Evolutionary conservation across 2,329 filamentous ascomycete species (phyloP).

Genomic region (Mycogone perniciosa): DNA sequence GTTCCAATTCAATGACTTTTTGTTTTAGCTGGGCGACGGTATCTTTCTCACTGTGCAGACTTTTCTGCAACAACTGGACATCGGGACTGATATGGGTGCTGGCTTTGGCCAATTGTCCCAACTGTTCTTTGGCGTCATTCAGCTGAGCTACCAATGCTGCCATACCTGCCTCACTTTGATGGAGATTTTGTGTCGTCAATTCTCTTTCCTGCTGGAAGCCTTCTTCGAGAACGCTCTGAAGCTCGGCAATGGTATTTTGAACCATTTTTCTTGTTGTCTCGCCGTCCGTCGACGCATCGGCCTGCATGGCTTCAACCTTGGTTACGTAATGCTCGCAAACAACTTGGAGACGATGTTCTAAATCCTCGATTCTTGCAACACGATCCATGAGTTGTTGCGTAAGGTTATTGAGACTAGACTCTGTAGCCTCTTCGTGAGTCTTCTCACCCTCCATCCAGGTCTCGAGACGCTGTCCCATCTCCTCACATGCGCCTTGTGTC

Average conservation of each 20-base stretch:
- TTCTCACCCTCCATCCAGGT: constrained; percentile 8
- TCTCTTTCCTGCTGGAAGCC: constrained; percentile 19
- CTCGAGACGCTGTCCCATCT: constrained; percentile 14
- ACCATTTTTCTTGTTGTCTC: constrained; percentile 16
- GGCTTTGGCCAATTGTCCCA: constrained; percentile 3
- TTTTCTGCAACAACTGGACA: neutral
- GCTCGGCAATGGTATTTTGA: constrained; percentile 13
- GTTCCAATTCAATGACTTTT: constrained; percentile 19
- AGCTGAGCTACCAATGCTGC: constrained; percentile 14
- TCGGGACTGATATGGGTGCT: neutral
- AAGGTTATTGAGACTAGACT: constrained; percentile 13
- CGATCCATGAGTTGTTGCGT: constrained; percentile 16
- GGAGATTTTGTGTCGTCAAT: constrained; percentile 14
- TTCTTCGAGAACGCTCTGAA: constrained; percentile 19
- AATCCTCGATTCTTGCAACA: constrained; percentile 15
- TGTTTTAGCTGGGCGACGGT: constrained; percentile 11
- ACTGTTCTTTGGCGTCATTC: constrained; percentile 15
- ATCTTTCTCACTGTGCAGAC: neutral
- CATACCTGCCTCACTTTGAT: neutral
- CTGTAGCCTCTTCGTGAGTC: constrained; percentile 4
- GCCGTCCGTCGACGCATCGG: constrained; percentile 8
- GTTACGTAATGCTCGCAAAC: constrained; percentile 15
- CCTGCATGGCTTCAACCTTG: constrained; percentile 16
- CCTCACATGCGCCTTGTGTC: constrained; percentile 13
- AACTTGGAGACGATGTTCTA: constrained; percentile 18